These are phyloP conservation scores for Angophora floribunda DNA, from an alignment of 345 rosid genomes.

Conservation along the genomic window DNA sequence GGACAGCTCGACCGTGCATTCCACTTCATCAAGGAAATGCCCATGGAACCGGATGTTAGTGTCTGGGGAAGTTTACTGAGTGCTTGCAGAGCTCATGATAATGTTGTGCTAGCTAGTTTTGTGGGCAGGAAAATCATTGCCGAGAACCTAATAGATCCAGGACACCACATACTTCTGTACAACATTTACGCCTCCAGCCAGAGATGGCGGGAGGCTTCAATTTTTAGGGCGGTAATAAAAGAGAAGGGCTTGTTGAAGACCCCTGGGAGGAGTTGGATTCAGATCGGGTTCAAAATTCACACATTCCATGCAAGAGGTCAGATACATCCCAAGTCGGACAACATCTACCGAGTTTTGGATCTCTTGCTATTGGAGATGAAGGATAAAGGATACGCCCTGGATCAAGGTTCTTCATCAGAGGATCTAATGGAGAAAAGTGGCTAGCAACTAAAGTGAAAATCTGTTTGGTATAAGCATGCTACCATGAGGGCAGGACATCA, in stretches of 20 bases:
- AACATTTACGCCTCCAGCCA: constrained; percentile 29
- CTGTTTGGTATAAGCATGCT: background rate
- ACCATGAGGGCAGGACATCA: background rate
- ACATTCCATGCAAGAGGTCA: constrained; percentile 15
- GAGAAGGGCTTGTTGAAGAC: constrained; percentile 22
- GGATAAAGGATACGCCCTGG: constrained; percentile 1
- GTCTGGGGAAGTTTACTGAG: constrained; percentile 44
- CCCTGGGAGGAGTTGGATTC: constrained; percentile 50
- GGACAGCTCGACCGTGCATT: constrained; percentile 28
- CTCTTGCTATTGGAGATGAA: constrained; percentile 11
- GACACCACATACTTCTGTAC: constrained; percentile 29
- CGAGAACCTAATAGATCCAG: constrained; percentile 14
- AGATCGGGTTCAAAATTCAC: constrained; percentile 17
- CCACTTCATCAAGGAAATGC: constrained; percentile 26
- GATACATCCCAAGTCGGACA: constrained; percentile 1
- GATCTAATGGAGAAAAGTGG: background rate
- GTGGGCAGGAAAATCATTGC: constrained; percentile 9
- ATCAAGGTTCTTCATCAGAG: background rate
- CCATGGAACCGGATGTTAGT: constrained; percentile 22
- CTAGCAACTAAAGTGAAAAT: background rate
- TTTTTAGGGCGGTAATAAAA: constrained; percentile 23
- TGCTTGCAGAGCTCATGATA: constrained; percentile 39
- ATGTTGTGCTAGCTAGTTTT: constrained; percentile 13
- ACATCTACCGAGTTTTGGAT: constrained; percentile 10
- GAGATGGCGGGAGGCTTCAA: constrained; percentile 33